Conservation (phyloP, 805 yeast genomes). For the Grigorovia yakushimaensis region DNA sequence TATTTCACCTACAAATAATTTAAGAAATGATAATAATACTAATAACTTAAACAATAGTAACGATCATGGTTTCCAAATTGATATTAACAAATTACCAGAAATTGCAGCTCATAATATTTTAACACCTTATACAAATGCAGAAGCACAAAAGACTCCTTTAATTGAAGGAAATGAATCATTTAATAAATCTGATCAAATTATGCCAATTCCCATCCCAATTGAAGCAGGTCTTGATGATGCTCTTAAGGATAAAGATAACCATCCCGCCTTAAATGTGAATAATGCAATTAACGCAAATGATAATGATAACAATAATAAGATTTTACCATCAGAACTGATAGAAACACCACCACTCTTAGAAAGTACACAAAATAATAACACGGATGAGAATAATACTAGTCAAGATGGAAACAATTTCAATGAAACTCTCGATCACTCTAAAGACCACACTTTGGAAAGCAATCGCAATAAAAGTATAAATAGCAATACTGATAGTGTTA, state of each 20-base stretch:
- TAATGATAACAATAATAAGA: neutral
- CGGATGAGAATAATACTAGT: neutral
- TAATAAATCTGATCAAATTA: neutral
- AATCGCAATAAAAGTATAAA: too few species aligned
- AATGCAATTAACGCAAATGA: neutral
- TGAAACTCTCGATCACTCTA: too few species aligned
- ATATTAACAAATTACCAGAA: constrained; percentile 3
- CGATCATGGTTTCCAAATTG: neutral
- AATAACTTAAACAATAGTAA: neutral
- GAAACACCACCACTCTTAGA: neutral
- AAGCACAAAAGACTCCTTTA: constrained; percentile 8
- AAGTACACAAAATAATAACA: neutral
- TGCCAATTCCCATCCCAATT: neutral
- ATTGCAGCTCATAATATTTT: constrained; percentile 16
- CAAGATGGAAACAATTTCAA: too few species aligned
- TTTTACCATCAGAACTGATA: neutral
- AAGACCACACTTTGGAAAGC: too few species aligned
- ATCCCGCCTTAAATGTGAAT: neutral
- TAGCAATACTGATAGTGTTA: too few species aligned
- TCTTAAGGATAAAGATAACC: neutral
- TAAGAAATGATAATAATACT: neutral
- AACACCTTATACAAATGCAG: constrained; percentile 18
- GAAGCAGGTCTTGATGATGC: neutral
- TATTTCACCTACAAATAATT: neutral
- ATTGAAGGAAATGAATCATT: neutral